Evolutionary conservation across 805 yeast genomes (phyloP).

Genomic region (Teunomyces cretensis): DNA sequence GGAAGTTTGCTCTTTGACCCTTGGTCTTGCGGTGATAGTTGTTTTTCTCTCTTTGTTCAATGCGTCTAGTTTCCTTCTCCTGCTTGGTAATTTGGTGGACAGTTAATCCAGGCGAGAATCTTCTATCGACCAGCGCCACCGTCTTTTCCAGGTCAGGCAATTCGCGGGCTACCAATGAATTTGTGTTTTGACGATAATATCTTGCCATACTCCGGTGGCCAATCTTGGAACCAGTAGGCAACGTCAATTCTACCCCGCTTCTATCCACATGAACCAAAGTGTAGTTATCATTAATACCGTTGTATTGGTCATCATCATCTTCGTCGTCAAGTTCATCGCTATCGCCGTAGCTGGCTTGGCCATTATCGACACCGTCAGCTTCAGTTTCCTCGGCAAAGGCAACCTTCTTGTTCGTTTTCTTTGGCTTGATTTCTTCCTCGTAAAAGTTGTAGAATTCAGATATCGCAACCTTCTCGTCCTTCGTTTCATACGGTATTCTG

Average conservation of each 20-base stretch:
- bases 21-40: conserved; percentile 24
- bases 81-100: conserved; percentile 28
- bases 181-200: conserved; percentile 70
- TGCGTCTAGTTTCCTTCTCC: conserved; percentile 27
- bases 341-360: too few species aligned
- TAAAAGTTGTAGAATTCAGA: conserved; percentile 40
- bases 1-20: conserved; percentile 29
- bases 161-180: conserved; percentile 20
- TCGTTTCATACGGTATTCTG: conserved; percentile 44
- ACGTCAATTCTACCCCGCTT: conserved; percentile 62
- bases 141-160: conserved; percentile 69
- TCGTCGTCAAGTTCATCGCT: conserved; percentile 12
- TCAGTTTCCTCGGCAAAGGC: conserved; percentile 21
- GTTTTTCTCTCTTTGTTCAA: conserved; percentile 24
- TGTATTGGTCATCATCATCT: conserved; percentile 11
- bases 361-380: too few species aligned
- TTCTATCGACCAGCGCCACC: conserved; percentile 72
- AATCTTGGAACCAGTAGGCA: conserved; percentile 75
- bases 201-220: conserved; percentile 81
- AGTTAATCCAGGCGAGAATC: conserved; percentile 39
- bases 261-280: conserved; percentile 46
- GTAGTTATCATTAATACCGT: conserved; percentile 23
- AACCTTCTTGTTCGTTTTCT: conserved; percentile 22
- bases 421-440: conserved; percentile 15
- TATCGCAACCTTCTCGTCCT: conserved; percentile 34